Evolutionary conservation across 768 basidiomycete species (phyloP), one percentile per base, ranked within the genome.

Genomic region (Cytidiella melzeri): DNA sequence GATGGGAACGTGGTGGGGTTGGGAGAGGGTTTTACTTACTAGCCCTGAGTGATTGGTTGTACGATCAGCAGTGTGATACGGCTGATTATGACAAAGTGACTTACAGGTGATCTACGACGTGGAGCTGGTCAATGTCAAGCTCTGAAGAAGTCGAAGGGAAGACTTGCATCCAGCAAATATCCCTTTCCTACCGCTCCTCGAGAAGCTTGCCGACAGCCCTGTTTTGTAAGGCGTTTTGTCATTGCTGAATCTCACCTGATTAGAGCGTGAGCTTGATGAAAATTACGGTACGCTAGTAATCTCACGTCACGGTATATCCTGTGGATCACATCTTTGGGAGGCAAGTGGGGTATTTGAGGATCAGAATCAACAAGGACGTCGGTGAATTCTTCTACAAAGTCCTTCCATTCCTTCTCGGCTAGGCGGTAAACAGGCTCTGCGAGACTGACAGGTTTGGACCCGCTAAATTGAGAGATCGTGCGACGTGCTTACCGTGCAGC

Each of bases 161-260:
- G 5, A 74, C 87, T 69, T 63, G 90, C 92, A 94, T 15, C 73
- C 74, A 19, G 93, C 93, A 64, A 91, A 97, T 11, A 84, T 79
- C 0, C 94, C 92, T 60, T 97, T 98, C 37, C 88, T 71, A 2
- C 95, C 95, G 24, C 87, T 87, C 41, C 96, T 73, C 3, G 92
- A 93, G 57, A 94, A 89, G 47, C 83, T 86, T 0, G 90, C 87
- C 0, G 86, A 85, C 26, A 97, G 75, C 9, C 74, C 74, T 5
- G 66, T 77, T 68, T 98, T 98, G 71, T 99, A 99, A 0, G 95
- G 95, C 4, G 95, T 99, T 69, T 93, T 94, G 63, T 93, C 88
- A 49, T 90, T 90, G 61, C 87, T 91, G 67, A 95, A 96, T 12
- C 93, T 80, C 20, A 95, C 65, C 88, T 92, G 51, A 18, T 37